Conservation (phyloP, 345 rosid species). For the Viola odorata region DNA sequence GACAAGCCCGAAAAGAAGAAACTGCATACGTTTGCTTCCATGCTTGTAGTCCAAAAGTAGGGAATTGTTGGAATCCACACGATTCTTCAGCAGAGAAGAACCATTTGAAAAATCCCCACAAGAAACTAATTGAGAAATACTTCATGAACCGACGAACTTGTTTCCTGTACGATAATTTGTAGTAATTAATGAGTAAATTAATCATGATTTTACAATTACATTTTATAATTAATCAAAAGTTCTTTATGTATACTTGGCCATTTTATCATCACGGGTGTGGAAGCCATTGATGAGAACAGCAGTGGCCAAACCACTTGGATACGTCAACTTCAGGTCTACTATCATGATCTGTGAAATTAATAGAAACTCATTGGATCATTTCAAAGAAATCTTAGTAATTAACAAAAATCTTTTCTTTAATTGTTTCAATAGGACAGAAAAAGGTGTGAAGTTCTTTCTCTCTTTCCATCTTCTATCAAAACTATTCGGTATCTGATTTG, state of each 20-base stretch:
- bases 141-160: slow-evolving; percentile 70
- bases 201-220: neutral
- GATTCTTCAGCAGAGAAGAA: slow-evolving; percentile 54
- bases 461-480: too few species aligned
- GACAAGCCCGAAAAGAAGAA: neutral
- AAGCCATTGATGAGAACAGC: slow-evolving; percentile 97
- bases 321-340: slow-evolving; percentile 72
- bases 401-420: too few species aligned
- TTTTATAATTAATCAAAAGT: neutral
- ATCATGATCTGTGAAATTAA: slow-evolving; percentile 54
- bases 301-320: slow-evolving; percentile 90
- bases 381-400: too few species aligned
- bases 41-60: slow-evolving; percentile 80
- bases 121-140: slow-evolving; percentile 67
- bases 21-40: slow-evolving; percentile 68
- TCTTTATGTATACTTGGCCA: slow-evolving; percentile 44
- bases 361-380: too few species aligned
- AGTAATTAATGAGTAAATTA: neutral
- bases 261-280: slow-evolving; percentile 71
- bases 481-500: too few species aligned
- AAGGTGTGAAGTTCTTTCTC: too few species aligned
- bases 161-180: slow-evolving; percentile 44
- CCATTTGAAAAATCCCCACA: slow-evolving; percentile 96
- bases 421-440: too few species aligned
- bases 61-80: slow-evolving; percentile 83